These are phyloP conservation scores for Pyrenophora teres DNA, from an alignment of 2,329 filamentous ascomycete genomes.

Conservation along the genomic window DNA sequence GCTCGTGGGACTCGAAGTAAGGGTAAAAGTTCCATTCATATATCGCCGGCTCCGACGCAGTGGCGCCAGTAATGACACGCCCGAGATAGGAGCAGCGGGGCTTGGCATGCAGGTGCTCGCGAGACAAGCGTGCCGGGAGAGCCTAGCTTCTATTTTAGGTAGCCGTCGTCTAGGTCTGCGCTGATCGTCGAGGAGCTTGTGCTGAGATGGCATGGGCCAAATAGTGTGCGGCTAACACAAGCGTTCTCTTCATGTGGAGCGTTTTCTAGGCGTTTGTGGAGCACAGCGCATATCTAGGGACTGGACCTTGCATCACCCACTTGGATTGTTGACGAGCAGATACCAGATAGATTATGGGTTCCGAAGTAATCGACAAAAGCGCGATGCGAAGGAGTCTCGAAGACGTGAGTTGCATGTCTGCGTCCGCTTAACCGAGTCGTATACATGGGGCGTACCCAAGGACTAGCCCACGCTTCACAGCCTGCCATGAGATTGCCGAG, in stretches of 20 bases:
- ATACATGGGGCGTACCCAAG: background rate
- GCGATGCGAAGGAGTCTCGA: no score
- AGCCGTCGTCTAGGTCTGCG: conserved; percentile 18
- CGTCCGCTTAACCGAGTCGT: no score
- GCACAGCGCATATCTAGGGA: conserved; percentile 13
- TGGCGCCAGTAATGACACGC: conserved; percentile 29
- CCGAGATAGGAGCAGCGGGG: conserved; percentile 28
- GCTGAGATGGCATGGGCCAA: conserved; percentile 10
- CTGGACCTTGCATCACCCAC: background rate
- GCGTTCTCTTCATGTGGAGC: conserved; percentile 11
- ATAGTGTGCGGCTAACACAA: conserved; percentile 17
- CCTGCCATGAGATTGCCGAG: no score
- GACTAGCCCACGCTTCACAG: background rate
- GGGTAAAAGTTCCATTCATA: conserved; percentile 27
- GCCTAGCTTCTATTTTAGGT: conserved; percentile 27
- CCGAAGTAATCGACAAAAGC: no score
- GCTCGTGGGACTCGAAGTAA: conserved; percentile 18
- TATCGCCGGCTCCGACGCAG: conserved; percentile 22
- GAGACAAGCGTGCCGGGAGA: conserved; percentile 19
- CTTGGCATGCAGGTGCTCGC: conserved; percentile 33
- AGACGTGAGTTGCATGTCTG: no score
- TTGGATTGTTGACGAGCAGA: background rate
- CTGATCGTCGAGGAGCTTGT: conserved; percentile 22
- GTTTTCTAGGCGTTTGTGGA: conserved; percentile 24
- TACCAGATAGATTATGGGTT: no score